A percentile compares a stretch with the other conserved stretches of the same genome.
These are phyloP conservation scores for Nidula niveotomentosa DNA, from an alignment of 1,284 basidiomycete genomes.

Conservation along the genomic window DNA sequence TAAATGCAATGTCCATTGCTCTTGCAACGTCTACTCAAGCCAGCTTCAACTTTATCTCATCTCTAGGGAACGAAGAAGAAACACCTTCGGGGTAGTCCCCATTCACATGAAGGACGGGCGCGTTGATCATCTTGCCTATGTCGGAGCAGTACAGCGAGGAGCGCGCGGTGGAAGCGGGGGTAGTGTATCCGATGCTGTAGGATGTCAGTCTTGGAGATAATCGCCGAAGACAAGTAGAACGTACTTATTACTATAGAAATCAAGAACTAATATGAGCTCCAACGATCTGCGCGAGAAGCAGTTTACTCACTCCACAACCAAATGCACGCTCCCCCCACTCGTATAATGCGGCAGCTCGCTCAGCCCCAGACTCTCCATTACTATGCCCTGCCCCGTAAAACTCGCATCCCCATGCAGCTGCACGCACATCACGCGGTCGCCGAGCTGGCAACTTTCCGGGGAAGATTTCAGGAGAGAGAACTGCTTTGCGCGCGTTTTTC, in stretches of 20 bases:
- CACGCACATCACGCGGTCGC: slow-evolving; percentile 85
- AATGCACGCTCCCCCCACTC: slow-evolving; percentile 84
- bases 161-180: slow-evolving; percentile 77
- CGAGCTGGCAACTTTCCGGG: slow-evolving; percentile 71
- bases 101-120: slow-evolving; percentile 89
- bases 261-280: neutral
- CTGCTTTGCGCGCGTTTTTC: slow-evolving; percentile 91
- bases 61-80: slow-evolving; percentile 9
- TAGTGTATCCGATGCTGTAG: slow-evolving; percentile 85
- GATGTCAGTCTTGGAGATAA: neutral
- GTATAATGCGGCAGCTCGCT: slow-evolving; percentile 87
- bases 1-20: slow-evolving; percentile 79
- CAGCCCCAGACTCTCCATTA: slow-evolving; percentile 86
- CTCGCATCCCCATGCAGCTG: slow-evolving; percentile 91
- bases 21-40: slow-evolving; percentile 64
- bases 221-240: slow-evolving; percentile 7
- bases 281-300: neutral
- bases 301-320: slow-evolving; percentile 82
- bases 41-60: slow-evolving; percentile 15
- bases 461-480: slow-evolving; percentile 76
- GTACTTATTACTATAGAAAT: slow-evolving; percentile 50
- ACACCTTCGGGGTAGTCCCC: slow-evolving; percentile 87
- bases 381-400: slow-evolving; percentile 86
- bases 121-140: slow-evolving; percentile 87
- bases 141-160: slow-evolving; percentile 90